Evolutionary conservation across 129 eudicot species (phyloP).

Genomic region (Arctium minus): DNA sequence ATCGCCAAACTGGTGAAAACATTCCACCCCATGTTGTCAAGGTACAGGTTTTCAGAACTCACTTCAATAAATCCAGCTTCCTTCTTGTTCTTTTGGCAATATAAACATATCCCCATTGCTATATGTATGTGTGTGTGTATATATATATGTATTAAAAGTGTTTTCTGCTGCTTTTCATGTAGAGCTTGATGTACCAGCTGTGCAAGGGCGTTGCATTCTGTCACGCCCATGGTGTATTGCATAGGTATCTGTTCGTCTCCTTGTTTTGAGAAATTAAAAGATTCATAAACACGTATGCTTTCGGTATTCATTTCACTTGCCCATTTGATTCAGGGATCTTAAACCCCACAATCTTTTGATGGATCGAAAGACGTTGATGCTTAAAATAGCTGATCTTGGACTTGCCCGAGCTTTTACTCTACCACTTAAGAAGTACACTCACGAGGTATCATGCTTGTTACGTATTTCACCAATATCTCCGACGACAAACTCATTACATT

Average conservation of each 20-base stretch:
- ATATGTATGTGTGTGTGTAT: neutral
- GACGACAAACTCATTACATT: neutral
- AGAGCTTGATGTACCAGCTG: conserved; percentile 89
- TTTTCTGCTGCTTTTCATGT: neutral
- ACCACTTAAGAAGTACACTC: conserved; percentile 90
- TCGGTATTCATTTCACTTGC: neutral
- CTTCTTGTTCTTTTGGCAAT: neutral
- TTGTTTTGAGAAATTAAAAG: neutral
- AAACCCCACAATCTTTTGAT: conserved; percentile 97
- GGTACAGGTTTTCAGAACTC: conserved; percentile 23
- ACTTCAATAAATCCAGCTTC: neutral
- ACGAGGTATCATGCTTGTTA: conserved; percentile 53
- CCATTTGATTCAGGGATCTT: conserved; percentile 56
- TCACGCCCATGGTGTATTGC: conserved; percentile 74
- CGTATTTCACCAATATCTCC: neutral
- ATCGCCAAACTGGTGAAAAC: conserved; percentile 44
- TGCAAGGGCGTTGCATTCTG: conserved; percentile 92
- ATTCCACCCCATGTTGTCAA: conserved; percentile 53
- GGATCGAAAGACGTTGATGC: conserved; percentile 73
- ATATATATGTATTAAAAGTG: neutral
- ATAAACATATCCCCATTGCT: neutral
- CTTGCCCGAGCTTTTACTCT: conserved; percentile 76
- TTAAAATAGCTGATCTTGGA: conserved; percentile 94
- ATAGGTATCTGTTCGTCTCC: neutral
- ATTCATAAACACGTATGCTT: neutral